Base-by-base conservation (phyloP, 1,284 basidiomycete genomes). In the Stygiomarasmius scandens region DNA sequence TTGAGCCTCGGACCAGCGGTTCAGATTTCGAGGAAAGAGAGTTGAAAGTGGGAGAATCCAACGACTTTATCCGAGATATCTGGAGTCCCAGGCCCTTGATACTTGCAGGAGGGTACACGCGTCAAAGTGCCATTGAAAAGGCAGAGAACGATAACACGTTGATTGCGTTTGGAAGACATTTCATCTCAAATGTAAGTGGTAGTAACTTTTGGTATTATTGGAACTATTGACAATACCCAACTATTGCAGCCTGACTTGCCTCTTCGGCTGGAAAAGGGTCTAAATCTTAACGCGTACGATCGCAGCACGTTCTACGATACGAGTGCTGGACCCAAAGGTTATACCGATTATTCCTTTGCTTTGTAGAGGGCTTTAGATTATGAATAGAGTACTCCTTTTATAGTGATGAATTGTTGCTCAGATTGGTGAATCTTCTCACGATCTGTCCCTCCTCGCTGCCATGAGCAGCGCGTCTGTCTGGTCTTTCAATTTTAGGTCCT, bases 241-340 rank as follows among this genome's bases (percentile, higher is more conserved):
- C 54, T 64, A 19, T 41, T 79, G 51, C 54, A 79, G 74, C 82
- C 82, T 12, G 83, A 84, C 62, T 69, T 84, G 0, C 75, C 76
- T 0, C 59, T 68, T 12, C 74, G 82, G 2, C 57, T 74, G 10
- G 59, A 61, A 45, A 56, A 71, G 49, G 58, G 69, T 45, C 46
- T 70, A 5, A 64, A 66, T 1, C 55, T 74, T 2, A 58, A 56
- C 1, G 46, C 54, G 14, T 62, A 58, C 38, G 58, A 69, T 43
- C 56, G 54, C 24, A 52, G 58, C 16, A 65, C 59, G 10, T 71
- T 67, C 60, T 74, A 73, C 54, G 43, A 55, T n/a, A n/a, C n/a
- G n/a, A n/a, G n/a, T 1, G 44, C 38, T 0, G 69, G 66, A 22
- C 56, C 56, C 19, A 60, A 62, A 27, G 74, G 73, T 3, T 75